Evolutionary conservation across 2,329 filamentous ascomycete genomes (phyloP), one percentile per base, ranked within the genome.

Genomic region (Penicillium sp.): DNA sequence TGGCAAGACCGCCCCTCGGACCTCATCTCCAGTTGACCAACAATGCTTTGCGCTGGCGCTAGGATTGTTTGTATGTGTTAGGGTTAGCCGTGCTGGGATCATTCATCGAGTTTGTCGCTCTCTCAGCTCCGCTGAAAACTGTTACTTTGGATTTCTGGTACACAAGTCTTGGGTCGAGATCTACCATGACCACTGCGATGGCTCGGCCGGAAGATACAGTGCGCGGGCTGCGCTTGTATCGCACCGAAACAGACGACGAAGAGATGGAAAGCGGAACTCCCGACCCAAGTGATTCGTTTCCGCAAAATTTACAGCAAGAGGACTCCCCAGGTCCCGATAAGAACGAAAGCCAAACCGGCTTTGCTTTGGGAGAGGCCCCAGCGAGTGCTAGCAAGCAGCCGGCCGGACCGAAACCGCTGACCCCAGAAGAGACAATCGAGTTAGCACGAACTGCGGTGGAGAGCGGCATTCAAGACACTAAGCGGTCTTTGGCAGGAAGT

Each of bases 401-500:
- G 21, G 52, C 62, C 18, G 64, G 59, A 8, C 58, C 63, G 11
- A 71, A 67, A 48, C 55, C 73, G 18, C 63, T 77, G 34, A 68
- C 69, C 5, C 72, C 68, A 1, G 77, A 80, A 45, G 75, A 78
- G 55, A 78, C 75, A 0, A 72, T 78, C 43, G 76, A 79, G 42
- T 67, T 79, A 29, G 74, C 77, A 39, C 71, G 72, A 42, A 67
- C 67, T 40, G 74, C 75, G 5, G 75, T 79, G n/a, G 77, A 79
- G 45, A 77, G 73, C 64, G 76, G 75, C 0, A 72, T 77, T 32
- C 75, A 76, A 56, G 75, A 78, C 51, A 77, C 75, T 4, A 77
- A 77, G 60, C 75, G 78, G 49, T 77, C 75, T 3, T 59, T 79
- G 45, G 76, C 75, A 14, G 75, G 76, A 18, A 77, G 70, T 40